Base-by-base conservation (phyloP, 2,329 filamentous ascomycete genomes). In the Neurospora crassa region DNA sequence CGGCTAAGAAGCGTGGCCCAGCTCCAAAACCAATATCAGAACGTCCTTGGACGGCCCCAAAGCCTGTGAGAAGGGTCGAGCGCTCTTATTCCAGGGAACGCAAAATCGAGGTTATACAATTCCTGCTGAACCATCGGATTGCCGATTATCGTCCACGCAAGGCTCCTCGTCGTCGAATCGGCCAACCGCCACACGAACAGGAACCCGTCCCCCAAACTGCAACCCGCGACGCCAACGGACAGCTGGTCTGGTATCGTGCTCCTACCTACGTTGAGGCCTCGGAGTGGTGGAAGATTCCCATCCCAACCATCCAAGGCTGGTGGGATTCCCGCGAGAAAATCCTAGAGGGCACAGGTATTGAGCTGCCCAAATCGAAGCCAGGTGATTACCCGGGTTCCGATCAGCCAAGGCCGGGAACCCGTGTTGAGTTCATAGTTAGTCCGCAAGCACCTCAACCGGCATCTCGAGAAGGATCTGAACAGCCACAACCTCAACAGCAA, bases 91-190 rank as follows among this genome's bases (percentile, higher is more conserved):
- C 75, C 24, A 69, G 71, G 42, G 73, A 76, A 53, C 75, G 74
- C 59, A 76, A 75, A 71, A 74, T 76, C 47, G 73, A 76, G 63
- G 74, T 76, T 20, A 29, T 76, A 29, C 40, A 74, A 42, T 76
- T 72, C 53, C 71, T 76, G 1, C 68, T 76, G 8, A 73, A 75
- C 59, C 74, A 76, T 69, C 71, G 71, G 6, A 68, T 75, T n/a
- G 67, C 70, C 16, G 74, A 75, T n/a, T 41, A 11, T 1, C 71
- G 71, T 24, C 67, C 42, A 2, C 67, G 53, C 53, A 34, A 68
- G 68, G 53, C 71, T 4, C 72, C 72, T 18, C 73, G 75, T 18
- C 68, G 72, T n/a, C 73, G 75, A 24, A 70, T 74, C 6, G 74
- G 74, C 63, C 73, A 75, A 59, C 72, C 73, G 5, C 24, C 53